Percentiles rank a stretch among this genome's conserved stretches.
Evolutionary conservation across 179 eudicot genomes (phyloP).

Genomic region (Vitellaria paradoxa): DNA sequence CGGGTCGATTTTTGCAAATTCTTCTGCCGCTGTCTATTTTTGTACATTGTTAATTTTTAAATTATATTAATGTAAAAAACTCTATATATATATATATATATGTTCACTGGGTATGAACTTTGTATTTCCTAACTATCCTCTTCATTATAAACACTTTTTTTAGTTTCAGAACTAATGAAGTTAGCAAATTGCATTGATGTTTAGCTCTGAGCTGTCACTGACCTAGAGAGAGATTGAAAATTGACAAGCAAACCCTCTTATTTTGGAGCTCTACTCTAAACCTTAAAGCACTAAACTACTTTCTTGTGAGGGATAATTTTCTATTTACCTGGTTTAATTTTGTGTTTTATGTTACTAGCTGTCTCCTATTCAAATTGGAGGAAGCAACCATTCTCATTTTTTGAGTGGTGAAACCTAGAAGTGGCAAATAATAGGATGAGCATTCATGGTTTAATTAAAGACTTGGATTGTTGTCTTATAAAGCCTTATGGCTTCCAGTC

Average conservation of each 20-base stretch:
- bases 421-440: slow-evolving; percentile 1
- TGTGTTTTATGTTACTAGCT: neutral
- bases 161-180: neutral
- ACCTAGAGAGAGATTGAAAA: neutral
- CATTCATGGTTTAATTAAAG: neutral
- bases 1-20: too few relatives aligned
- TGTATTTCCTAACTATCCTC: neutral
- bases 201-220: neutral
- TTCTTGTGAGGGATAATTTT: neutral
- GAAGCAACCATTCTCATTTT: neutral
- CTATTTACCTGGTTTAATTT: neutral
- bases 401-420: neutral
- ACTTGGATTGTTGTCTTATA: neutral
- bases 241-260: neutral
- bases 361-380: neutral
- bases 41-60: too few relatives aligned
- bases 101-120: neutral
- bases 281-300: neutral
- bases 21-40: too few relatives aligned
- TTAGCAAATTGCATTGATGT: neutral
- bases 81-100: neutral
- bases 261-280: neutral
- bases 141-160: neutral
- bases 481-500: neutral
- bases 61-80: too few relatives aligned